phyloP scores from a whole-genome alignment of 352 stramenopile genomes.

The Globisporangium spiculum region DNA sequence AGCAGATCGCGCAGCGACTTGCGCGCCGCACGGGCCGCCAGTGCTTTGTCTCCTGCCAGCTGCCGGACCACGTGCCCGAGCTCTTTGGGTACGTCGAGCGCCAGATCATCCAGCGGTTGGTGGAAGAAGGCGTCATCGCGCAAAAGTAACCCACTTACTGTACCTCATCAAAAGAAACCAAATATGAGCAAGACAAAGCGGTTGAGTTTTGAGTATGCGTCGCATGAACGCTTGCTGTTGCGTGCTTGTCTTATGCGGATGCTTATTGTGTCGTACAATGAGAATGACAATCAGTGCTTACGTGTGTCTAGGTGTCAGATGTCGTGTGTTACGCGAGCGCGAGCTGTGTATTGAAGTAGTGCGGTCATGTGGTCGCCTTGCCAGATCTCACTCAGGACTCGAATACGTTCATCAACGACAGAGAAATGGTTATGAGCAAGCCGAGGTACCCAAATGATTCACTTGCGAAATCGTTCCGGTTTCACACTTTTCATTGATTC shows the following conservation, averaged over 20 bases:
- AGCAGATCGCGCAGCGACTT: conserved; percentile 79
- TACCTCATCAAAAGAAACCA: neutral
- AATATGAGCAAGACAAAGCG: neutral
- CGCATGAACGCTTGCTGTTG: neutral
- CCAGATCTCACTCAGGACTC: no score
- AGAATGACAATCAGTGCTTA: no score
- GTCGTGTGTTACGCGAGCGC: no score
- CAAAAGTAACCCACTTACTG: neutral
- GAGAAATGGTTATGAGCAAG: neutral
- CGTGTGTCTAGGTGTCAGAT: no score
- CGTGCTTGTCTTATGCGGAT: no score
- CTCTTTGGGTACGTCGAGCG: conserved; percentile 71
- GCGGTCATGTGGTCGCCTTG: no score
- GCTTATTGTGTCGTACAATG: no score
- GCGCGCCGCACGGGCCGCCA: conserved; percentile 58
- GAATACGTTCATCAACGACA: neutral
- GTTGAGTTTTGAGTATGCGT: neutral
- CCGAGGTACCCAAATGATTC: neutral
- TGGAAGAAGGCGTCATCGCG: conserved; percentile 45
- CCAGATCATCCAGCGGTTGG: conserved; percentile 49
- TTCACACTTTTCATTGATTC: neutral
- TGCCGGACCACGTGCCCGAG: conserved; percentile 70
- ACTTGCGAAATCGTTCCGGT: neutral
- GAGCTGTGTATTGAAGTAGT: no score
- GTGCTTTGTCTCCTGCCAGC: conserved; percentile 80